phyloP scores from a whole-genome alignment of 2,329 filamentous ascomycete genomes.

The Aspergillus flavus region DNA sequence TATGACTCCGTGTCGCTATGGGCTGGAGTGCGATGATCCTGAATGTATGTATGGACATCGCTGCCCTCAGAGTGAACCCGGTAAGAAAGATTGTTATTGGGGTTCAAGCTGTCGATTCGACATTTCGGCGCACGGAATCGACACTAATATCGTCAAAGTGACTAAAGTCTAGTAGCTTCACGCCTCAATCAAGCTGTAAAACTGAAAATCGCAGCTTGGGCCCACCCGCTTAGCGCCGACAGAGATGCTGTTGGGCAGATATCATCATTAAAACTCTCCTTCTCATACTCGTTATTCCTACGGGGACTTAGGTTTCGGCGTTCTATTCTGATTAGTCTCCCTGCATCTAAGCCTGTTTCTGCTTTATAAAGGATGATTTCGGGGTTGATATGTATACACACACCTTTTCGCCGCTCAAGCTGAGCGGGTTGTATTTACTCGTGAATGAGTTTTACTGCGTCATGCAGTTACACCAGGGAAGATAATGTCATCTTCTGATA shows the following conservation, averaged over 20 bases:
- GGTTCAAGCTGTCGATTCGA: conserved; percentile 62
- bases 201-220: neutral
- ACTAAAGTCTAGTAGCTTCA: conserved; percentile 42
- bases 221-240: neutral
- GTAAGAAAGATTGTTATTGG: conserved; percentile 59
- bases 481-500: neutral
- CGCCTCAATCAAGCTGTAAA: neutral
- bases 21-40: conserved; percentile 58
- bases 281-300: neutral
- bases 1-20: conserved; percentile 64
- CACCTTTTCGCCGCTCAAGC: neutral
- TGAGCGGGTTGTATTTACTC: neutral
- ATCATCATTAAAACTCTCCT: neutral
- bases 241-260: neutral
- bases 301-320: neutral
- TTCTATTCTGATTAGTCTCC: neutral
- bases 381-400: neutral
- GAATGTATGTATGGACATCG: conserved; percentile 67
- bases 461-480: neutral
- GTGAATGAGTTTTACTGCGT: neutral
- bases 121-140: conserved; percentile 59
- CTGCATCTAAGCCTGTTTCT: neutral
- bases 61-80: conserved; percentile 58
- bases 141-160: conserved; percentile 58
- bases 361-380: neutral